Percentiles rank a stretch among this genome's conserved stretches.
Conservation (phyloP, 1,284 basidiomycete species). For the Omphalotus olearius region DNA sequence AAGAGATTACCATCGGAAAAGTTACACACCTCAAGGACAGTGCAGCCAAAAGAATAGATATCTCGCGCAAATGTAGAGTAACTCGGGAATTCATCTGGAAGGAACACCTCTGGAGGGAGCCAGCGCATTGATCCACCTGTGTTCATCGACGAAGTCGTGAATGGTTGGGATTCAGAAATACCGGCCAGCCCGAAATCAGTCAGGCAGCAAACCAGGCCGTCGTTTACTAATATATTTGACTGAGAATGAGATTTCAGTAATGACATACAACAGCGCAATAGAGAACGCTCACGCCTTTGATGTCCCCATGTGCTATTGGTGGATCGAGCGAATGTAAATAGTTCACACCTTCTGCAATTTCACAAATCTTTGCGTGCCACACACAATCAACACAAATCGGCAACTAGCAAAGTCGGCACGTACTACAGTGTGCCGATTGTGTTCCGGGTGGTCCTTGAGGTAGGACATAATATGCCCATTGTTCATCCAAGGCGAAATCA, state of each 20-base stretch:
- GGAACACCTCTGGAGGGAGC: conserved; percentile 11
- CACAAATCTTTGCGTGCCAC: conserved; percentile 3
- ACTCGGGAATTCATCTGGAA: not conserved
- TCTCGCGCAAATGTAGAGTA: conserved; percentile 7
- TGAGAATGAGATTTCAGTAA: not conserved
- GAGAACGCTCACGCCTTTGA: conserved; percentile 15
- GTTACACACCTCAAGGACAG: conserved; percentile 8
- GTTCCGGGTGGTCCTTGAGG: not conserved
- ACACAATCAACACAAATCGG: not conserved
- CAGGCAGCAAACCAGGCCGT: conserved; percentile 6
- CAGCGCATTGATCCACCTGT: conserved; percentile 8
- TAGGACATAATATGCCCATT: conserved; percentile 14
- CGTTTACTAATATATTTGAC: conserved; percentile 11
- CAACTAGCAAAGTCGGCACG: not conserved
- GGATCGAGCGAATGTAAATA: conserved; percentile 17
- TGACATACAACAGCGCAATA: not conserved
- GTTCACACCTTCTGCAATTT: conserved; percentile 13
- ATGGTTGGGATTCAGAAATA: not conserved
- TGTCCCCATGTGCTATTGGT: conserved; percentile 17
- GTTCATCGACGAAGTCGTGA: not conserved
- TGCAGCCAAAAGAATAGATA: conserved; percentile 13
- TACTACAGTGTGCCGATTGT: conserved; percentile 2
- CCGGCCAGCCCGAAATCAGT: conserved; percentile 12
- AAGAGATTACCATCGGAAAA: not conserved
- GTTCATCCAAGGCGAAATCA: conserved; percentile 17